Evolutionary conservation across 23 red algal genomes (phyloP), one percentile per base, ranked within the genome.

Genomic region (Gracilaria gracilis): DNA sequence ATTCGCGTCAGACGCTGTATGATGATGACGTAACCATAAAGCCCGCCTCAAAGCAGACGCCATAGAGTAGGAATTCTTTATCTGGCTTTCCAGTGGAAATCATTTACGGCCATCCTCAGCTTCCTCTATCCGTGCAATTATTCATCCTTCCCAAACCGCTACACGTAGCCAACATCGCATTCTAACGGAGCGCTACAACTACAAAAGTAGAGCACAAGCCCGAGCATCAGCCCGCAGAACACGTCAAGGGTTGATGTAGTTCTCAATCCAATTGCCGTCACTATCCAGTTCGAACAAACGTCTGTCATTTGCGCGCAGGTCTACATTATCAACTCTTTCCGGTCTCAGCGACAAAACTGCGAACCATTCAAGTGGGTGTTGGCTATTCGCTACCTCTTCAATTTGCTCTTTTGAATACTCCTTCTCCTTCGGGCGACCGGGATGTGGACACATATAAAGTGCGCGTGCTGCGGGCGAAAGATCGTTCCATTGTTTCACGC

Each of bases 281-380:
- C 44, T 66, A 48, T 42, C 47, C 62, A 38, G 17, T 69, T 88
- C 50, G 33, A 34, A 88, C 48, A 72, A 24, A 8, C 49, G n/a
- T 46, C 84, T 54, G 33, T 34, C 31, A 25, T 75, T 75, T 51
- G 59, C 84, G 17, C 84, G 67, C 46, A 88, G 48, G 33, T 88
- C 84, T 25, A 88, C 49, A 29, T 78, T 32, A 50, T 88, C 84
- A 9, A 88, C 84, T 27, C 69, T 32, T 20, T 44, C 57, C 13
- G 70, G 58, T 49, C 35, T 75, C 29, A 88, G 65, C 27, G 74
- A 21, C 47, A 88, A 11, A 15, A 88, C 47, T 11, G 66, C 49
- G 46, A 76, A 88, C 15, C 67, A 76, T 34, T 88, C 65, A 17
- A 74, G 9, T 9, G 79, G 79, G 23, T 75, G 7, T 23, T 69